Conservation (phyloP, 208 protist genomes). For the Endotrypanum monterogeii region DNA sequence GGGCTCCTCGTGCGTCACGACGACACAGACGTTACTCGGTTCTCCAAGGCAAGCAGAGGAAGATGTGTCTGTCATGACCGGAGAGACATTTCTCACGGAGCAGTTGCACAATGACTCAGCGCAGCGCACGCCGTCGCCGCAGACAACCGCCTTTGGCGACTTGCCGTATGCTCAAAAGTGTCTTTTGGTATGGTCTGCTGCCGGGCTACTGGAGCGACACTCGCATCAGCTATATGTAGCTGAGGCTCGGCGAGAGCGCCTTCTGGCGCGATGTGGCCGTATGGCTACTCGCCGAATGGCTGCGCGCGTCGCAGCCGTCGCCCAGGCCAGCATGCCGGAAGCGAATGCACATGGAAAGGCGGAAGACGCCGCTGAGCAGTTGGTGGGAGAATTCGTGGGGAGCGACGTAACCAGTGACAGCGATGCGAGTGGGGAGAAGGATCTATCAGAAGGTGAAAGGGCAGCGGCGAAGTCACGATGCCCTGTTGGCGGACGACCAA, state of each 20-base stretch:
- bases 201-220: slow-evolving; percentile 40
- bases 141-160: slow-evolving; percentile 19
- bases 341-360: slow-evolving; percentile 1
- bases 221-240: slow-evolving; percentile 7
- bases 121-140: background rate
- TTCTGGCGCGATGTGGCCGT: slow-evolving; percentile 24
- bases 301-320: slow-evolving; percentile 30
- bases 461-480: background rate
- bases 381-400: background rate
- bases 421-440: slow-evolving; percentile 3
- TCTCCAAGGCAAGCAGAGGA: background rate
- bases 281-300: slow-evolving; percentile 51
- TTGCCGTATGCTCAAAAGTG: slow-evolving; percentile 79
- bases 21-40: background rate
- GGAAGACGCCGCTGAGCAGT: background rate
- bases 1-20: background rate
- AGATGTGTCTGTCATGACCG: background rate
- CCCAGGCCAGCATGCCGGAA: slow-evolving; percentile 4
- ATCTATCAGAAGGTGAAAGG: background rate
- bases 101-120: background rate
- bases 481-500: background rate
- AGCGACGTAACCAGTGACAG: background rate
- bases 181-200: slow-evolving; percentile 73
- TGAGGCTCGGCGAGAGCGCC: slow-evolving; percentile 20
- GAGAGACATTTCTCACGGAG: background rate